phyloP scores from a whole-genome alignment of 805 yeast species.

The Saccharomycopsis fibuligera region DNA sequence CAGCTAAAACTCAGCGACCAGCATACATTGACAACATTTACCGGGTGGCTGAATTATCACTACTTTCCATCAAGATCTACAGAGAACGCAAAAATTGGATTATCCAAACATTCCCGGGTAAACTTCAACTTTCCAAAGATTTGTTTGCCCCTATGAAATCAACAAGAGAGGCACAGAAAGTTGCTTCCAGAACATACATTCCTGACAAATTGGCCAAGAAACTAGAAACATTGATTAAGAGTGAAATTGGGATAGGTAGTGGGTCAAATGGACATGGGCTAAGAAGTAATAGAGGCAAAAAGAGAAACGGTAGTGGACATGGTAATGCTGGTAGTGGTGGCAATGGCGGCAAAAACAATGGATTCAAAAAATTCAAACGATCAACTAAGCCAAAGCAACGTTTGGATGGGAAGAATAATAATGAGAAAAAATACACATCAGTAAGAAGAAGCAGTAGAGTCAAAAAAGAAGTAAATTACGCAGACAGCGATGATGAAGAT shows the following conservation, averaged over 20 bases:
- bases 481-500: neutral
- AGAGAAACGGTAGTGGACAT: too few species aligned
- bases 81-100: slow-evolving; percentile 49
- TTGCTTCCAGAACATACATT: slow-evolving; percentile 43
- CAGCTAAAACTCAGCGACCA: slow-evolving; percentile 24
- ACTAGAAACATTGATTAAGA: slow-evolving; percentile 6
- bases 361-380: neutral
- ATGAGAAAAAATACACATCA: neutral
- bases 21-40: slow-evolving; percentile 43
- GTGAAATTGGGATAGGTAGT: slow-evolving; percentile 6
- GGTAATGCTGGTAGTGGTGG: too few species aligned
- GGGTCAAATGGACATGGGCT: too few species aligned
- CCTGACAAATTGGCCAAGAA: slow-evolving; percentile 3
- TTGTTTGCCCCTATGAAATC: slow-evolving; percentile 55
- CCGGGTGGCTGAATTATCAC: slow-evolving; percentile 66
- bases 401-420: neutral
- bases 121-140: slow-evolving; percentile 62
- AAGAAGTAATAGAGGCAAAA: too few species aligned
- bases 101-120: slow-evolving; percentile 77
- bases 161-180: slow-evolving; percentile 49
- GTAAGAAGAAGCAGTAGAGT: slow-evolving; percentile 29
- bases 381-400: neutral
- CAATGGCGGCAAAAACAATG: neutral
- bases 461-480: slow-evolving; percentile 28
- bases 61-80: slow-evolving; percentile 52